These are phyloP conservation scores for Penicillium sp. DNA, from an alignment of 2,329 filamentous ascomycete species.

Conservation along the genomic window DNA sequence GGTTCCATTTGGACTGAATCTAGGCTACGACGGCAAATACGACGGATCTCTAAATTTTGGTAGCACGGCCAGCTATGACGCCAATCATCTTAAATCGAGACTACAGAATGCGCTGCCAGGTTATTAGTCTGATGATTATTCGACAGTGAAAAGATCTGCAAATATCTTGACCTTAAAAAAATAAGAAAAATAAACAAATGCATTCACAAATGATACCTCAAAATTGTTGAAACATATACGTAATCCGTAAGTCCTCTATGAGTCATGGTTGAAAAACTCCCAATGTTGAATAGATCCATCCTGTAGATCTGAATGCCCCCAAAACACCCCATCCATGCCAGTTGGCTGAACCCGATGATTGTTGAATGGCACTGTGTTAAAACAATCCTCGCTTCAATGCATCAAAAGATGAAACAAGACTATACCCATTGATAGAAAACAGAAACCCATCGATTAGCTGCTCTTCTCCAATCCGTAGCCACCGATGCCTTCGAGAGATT, in stretches of 20 bases:
- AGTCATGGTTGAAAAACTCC: conserved; percentile 27
- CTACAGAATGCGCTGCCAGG: too few relatives aligned
- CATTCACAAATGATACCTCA: neutral
- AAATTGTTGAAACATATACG: neutral
- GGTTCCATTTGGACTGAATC: too few relatives aligned
- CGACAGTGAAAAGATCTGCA: too few relatives aligned
- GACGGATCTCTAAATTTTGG: too few relatives aligned
- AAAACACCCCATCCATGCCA: conserved; percentile 23
- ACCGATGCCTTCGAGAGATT: conserved; percentile 57
- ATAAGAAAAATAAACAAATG: too few relatives aligned
- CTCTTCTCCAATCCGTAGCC: conserved; percentile 61
- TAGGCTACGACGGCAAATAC: too few relatives aligned
- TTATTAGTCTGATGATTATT: too few relatives aligned
- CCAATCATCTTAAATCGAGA: too few relatives aligned
- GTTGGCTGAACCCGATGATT: conserved; percentile 28
- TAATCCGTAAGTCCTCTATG: conserved; percentile 8
- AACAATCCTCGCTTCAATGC: conserved; percentile 4
- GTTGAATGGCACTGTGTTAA: conserved; percentile 25
- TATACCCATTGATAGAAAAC: neutral
- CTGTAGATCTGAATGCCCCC: conserved; percentile 18
- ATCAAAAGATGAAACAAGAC: conserved; percentile 1
- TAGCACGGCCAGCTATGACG: too few relatives aligned
- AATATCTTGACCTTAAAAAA: too few relatives aligned
- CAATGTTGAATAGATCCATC: conserved; percentile 30
- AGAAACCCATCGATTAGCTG: conserved; percentile 4